phyloP scores from a whole-genome alignment of 306 rosid genomes.

The Medicago ruthenica region DNA sequence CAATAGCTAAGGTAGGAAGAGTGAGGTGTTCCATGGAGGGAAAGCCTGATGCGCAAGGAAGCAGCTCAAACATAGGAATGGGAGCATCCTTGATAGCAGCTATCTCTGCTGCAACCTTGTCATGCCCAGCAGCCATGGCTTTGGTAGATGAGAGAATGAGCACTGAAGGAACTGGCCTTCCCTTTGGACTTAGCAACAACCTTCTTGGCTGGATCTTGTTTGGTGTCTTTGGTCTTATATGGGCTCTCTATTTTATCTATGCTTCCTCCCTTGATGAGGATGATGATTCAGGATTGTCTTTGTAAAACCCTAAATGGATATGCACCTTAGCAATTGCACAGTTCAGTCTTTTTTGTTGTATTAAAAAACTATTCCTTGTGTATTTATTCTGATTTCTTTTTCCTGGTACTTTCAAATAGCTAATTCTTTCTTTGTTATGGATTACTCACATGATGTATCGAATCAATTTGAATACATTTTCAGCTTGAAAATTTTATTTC shows the following conservation, averaged over 20 bases:
- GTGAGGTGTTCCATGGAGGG: slow-evolving; percentile 76
- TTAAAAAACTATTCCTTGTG: neutral
- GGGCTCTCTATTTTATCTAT: slow-evolving; percentile 69
- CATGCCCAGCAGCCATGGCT: slow-evolving; percentile 93
- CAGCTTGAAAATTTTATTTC: neutral
- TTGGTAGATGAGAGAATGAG: slow-evolving; percentile 88
- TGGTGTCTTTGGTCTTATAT: slow-evolving; percentile 74
- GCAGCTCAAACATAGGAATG: slow-evolving; percentile 58
- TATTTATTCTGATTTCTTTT: neutral
- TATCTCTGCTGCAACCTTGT: slow-evolving; percentile 61
- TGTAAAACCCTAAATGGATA: slow-evolving; percentile 42
- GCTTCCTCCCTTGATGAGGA: slow-evolving; percentile 82
- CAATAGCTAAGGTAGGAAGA: slow-evolving; percentile 66
- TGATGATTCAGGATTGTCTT: slow-evolving; percentile 94
- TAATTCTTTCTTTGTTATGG: neutral
- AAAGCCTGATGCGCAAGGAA: slow-evolving; percentile 47
- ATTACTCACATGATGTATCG: neutral
- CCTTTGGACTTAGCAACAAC: slow-evolving; percentile 95
- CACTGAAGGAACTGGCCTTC: slow-evolving; percentile 97
- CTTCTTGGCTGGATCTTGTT: slow-evolving; percentile 90
- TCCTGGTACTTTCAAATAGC: neutral
- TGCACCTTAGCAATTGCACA: slow-evolving; percentile 47
- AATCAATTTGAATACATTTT: neutral
- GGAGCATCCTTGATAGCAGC: slow-evolving; percentile 80
- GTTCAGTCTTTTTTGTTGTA: slow-evolving; percentile 39